Evolutionary conservation across 2,329 filamentous ascomycete genomes (phyloP).

Genomic region (Ustulina deusta): DNA sequence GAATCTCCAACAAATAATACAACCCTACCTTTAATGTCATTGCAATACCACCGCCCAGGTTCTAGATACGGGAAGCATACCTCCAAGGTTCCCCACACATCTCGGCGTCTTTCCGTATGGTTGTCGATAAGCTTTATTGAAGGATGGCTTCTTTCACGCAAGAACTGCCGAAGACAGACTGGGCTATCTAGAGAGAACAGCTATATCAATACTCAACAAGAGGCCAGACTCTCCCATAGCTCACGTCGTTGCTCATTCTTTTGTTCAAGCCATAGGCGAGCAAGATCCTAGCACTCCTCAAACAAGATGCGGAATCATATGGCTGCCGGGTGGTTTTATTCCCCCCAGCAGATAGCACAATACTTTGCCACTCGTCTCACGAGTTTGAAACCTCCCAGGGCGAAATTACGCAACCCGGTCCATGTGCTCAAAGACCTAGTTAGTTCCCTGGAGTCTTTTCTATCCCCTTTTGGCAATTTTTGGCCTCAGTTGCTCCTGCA

Average conservation of each 20-base stretch:
- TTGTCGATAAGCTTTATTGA: constrained; percentile 10
- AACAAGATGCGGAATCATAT: constrained; percentile 42
- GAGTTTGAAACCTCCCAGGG: constrained; percentile 51
- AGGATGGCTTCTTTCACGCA: neutral
- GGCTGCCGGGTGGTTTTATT: constrained; percentile 45
- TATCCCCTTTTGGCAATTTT: no score
- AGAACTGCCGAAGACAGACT: constrained; percentile 19
- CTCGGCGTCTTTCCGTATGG: neutral
- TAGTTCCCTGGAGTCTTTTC: no score
- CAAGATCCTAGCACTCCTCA: neutral
- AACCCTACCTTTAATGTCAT: constrained; percentile 16
- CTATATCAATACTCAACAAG: neutral
- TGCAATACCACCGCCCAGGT: neutral
- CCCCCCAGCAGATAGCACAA: constrained; percentile 49
- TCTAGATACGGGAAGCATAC: neutral
- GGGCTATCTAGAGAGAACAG: neutral
- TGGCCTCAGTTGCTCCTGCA: no score
- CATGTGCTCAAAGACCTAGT: constrained; percentile 45
- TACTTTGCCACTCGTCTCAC: constrained; percentile 52
- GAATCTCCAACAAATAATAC: constrained; percentile 21
- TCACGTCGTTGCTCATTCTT: neutral
- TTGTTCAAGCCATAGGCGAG: neutral
- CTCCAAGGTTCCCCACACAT: constrained; percentile 25
- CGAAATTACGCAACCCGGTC: constrained; percentile 46
- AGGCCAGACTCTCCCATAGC: neutral